These are phyloP conservation scores for Cryptococcus wingfieldii DNA, from an alignment of 1,284 basidiomycete species.

Conservation along the genomic window DNA sequence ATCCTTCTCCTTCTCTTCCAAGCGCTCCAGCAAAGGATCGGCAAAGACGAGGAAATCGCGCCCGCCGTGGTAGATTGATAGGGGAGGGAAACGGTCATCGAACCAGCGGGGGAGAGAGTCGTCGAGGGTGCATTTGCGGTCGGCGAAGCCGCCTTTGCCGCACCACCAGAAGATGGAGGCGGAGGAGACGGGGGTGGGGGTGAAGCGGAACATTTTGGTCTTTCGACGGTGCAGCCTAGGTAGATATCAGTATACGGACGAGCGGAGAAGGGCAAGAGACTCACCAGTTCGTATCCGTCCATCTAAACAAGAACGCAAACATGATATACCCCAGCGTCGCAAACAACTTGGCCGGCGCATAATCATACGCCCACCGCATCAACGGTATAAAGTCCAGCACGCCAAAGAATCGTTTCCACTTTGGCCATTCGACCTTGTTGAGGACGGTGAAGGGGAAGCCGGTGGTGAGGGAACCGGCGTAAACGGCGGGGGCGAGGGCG, in stretches of 20 bases:
- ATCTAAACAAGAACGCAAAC: conserved; percentile 58
- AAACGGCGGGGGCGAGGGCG: conserved; percentile 60
- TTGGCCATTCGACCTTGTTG: conserved; percentile 55
- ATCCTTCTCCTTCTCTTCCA: conserved; percentile 52
- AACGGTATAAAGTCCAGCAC: conserved; percentile 61
- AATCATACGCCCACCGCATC: conserved; percentile 60
- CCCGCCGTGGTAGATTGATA: conserved; percentile 56
- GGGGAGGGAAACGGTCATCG: conserved; percentile 57
- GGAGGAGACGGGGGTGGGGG: conserved; percentile 58
- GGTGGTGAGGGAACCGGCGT: conserved; percentile 57
- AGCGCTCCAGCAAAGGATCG: conserved; percentile 53
- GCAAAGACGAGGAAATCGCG: conserved; percentile 54
- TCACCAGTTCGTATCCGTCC: conserved; percentile 62
- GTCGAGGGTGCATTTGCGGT: conserved; percentile 58
- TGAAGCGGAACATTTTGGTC: conserved; percentile 63
- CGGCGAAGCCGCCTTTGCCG: conserved; percentile 58
- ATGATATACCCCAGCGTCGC: conserved; percentile 52
- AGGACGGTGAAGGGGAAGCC: conserved; percentile 58
- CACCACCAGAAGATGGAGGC: conserved; percentile 59
- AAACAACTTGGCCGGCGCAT: conserved; percentile 53
- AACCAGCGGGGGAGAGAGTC: conserved; percentile 55
- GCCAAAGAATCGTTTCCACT: conserved; percentile 58
- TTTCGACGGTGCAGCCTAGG: conserved; percentile 54
- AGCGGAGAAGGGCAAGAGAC: not conserved
- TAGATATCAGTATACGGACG: not conserved